Evolutionary conservation across 2,329 filamentous ascomycete species (phyloP).

Genomic region (Rugonectria rugulosa): DNA sequence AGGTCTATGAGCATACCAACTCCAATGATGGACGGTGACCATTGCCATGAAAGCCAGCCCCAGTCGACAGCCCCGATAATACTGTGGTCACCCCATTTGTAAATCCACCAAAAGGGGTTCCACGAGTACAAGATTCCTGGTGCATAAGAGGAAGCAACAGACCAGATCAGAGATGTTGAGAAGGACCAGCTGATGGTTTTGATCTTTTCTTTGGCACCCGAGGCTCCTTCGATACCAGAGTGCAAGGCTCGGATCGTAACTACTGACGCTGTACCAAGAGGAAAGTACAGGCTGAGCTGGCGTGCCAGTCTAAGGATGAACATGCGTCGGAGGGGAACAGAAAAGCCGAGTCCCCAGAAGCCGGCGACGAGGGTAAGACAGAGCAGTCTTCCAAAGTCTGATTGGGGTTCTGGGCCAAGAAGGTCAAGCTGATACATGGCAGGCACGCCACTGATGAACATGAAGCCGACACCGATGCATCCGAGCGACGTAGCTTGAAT

Average conservation of each 20-base stretch:
- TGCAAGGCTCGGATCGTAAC: constrained; percentile 68
- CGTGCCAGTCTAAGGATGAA: constrained; percentile 69
- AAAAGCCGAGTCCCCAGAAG: constrained; percentile 55
- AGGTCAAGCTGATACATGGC: constrained; percentile 54
- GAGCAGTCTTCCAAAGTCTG: constrained; percentile 63
- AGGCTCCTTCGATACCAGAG: constrained; percentile 54
- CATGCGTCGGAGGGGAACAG: constrained; percentile 68
- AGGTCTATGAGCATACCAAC: constrained; percentile 54
- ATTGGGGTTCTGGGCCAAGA: constrained; percentile 51
- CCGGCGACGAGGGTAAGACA: constrained; percentile 60
- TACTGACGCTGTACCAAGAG: constrained; percentile 62
- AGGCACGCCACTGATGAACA: constrained; percentile 5
- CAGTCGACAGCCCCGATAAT: constrained; percentile 64
- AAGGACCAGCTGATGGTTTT: constrained; percentile 59
- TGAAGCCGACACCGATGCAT: constrained; percentile 54
- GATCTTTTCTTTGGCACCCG: constrained; percentile 61
- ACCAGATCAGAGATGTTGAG: constrained; percentile 53
- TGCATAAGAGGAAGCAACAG: constrained; percentile 63
- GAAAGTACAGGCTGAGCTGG: constrained; percentile 64
- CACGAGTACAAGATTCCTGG: constrained; percentile 64
- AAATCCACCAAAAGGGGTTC: constrained; percentile 57
- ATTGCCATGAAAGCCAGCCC: constrained; percentile 65
- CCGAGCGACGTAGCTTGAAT: constrained; percentile 64
- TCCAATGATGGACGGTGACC: constrained; percentile 65
- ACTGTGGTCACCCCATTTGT: no score